Base-by-base conservation (phyloP, 768 basidiomycete genomes). In the Suillus occidentalis region DNA sequence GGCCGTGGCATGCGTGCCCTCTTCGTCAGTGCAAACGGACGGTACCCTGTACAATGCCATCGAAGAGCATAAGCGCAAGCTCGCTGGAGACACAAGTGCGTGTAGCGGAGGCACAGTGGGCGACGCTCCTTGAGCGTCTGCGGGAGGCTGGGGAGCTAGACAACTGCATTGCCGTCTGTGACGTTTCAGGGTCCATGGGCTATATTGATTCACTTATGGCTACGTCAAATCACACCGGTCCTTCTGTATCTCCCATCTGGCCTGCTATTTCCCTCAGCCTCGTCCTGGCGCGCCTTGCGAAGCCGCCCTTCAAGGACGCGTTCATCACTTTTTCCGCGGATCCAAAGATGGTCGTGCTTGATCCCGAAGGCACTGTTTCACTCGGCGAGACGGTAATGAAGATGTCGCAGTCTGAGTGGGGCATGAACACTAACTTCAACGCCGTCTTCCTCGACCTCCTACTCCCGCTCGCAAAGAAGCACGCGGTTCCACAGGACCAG, bases 141-240 rank as follows among this genome's bases (percentile, higher is more conserved):
- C 79, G 80, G n/a, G 83, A 85, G 37, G 76, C 82, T 0, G 87
- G 88, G 1, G 72, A 75, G n/a, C 69, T 92, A 45, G 84, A 87
- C 1, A 89, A 87, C 66, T 80, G 83, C 12, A 71, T 92, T 31
- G 90, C 90, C 0, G 69, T 91, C 34, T 91, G 89, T 73, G 91
- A 92, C 70, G 89, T 91, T 20, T 90, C 88, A 0, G 89, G 87
- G 0, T 89, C 87, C 10, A 92, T 91, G 91, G 88, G 87, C 2
- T 28, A 14, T 14, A 31, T 82, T 4, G 0, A 3, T 1, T 28
- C 28, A n/a, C n/a, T 28, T 1, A 31, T 45, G 13, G 16, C 1
- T 5, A 25, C 0, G 39, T 50, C 9, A 59, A 2, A 63, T 22
- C 40, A 53, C 36, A 22, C 68, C 76, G 25, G 2, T 18, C 65